phyloP scores from a whole-genome alignment of 345 rosid species.

The Abelmoschus esculentus region DNA sequence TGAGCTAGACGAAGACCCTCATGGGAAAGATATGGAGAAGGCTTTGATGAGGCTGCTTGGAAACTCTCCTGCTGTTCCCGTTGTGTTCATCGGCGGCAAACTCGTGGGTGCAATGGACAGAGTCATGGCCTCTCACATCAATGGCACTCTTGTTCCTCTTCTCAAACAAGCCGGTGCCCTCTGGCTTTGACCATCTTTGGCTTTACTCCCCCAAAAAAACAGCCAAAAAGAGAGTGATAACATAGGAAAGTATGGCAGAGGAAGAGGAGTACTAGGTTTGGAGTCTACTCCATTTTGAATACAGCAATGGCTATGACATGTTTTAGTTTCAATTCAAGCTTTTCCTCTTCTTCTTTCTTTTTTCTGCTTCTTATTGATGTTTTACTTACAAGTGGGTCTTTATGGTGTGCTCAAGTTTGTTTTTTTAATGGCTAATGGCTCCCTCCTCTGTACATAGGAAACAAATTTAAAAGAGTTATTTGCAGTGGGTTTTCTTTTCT shows the following conservation, averaged over 20 bases:
- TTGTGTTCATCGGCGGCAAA: constrained; percentile 89
- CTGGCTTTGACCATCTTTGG: constrained; percentile 48
- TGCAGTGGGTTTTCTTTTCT: neutral
- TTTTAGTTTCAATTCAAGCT: neutral
- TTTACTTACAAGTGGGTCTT: neutral
- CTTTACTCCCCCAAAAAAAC: too few relatives aligned
- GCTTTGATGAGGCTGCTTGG: constrained; percentile 59
- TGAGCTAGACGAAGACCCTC: constrained; percentile 81
- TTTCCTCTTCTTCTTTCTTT: neutral
- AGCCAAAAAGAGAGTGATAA: neutral
- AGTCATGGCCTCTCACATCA: constrained; percentile 93
- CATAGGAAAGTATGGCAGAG: constrained; percentile 20
- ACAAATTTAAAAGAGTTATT: neutral
- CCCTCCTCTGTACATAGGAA: constrained; percentile 39
- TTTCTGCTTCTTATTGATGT: neutral
- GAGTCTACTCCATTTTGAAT: constrained; percentile 24
- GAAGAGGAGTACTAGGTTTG: constrained; percentile 28
- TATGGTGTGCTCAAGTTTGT: constrained; percentile 10
- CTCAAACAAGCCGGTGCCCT: constrained; percentile 91
- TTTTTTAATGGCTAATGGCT: constrained; percentile 19
- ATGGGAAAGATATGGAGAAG: constrained; percentile 55
- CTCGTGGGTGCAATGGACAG: constrained; percentile 86
- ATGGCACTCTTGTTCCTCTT: constrained; percentile 87
- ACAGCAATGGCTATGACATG: constrained; percentile 6
- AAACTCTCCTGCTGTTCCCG: constrained; percentile 63